Evolutionary conservation across 106 monocot genomes (phyloP), one percentile per base, ranked within the genome.

Genomic region (Vanilla planifolia): DNA sequence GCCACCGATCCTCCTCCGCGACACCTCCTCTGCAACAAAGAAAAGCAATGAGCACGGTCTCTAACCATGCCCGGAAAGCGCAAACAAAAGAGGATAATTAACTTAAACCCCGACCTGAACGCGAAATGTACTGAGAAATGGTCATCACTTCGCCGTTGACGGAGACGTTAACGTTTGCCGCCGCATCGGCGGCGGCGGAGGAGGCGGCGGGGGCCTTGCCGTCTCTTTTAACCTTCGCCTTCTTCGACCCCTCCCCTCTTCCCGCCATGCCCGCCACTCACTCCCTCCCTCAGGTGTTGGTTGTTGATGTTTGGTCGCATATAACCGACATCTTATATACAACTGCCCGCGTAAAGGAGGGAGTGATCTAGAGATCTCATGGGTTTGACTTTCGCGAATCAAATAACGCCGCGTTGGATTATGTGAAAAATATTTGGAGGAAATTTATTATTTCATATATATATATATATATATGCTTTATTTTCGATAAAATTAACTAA

Each of bases 11-110:
- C 78, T 74, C 62, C 39, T 37, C 59, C 64, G 69, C 20, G 74
- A 66, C 8, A 66, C 62, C 62, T 74, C 78, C 33, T 78, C 83
- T 83, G 63, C 55, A 55, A 55, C 44, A 16, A 45, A 45, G 20
- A 45, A 5, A 45, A 17, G 27, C 27, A 25, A 25, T 41, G 13
- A 41, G 6, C 13, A 7, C 13, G 40, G 13, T 51, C 9, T 26
- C 13, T 51, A 4, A 51, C 3, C 2, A 14, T 3, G 11, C 26
- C 22, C 26, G 26, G 24, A 51, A 2, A 27, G 26, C 27, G 13
- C 11, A 51, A 51, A 26, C 51, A 51, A 10, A 2, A 25, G 20
- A 9, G 13, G 40, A 51, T 23, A 51, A 8, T 22, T 22, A 26
- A 24, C 6, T 7, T 19, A 14, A 20, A 9, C 14, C 3, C 19